These are phyloP conservation scores for Thermomyces lanuginosus DNA, from an alignment of 2,329 filamentous ascomycete species.

Conservation along the genomic window DNA sequence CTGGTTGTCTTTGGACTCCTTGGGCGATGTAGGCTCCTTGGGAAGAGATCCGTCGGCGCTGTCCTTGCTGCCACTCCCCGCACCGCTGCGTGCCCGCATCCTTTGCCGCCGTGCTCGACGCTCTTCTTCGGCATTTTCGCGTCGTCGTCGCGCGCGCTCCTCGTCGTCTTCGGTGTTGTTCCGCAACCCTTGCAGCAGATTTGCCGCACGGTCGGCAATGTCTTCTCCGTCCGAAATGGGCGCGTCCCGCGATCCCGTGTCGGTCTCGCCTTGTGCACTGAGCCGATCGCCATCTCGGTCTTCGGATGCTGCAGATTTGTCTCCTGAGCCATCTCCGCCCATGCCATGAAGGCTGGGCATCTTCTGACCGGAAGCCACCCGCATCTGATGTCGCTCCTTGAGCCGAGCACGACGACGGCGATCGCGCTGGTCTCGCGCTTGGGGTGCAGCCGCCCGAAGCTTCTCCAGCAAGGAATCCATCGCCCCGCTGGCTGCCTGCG, in stretches of 20 bases:
- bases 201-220: slow-evolving; percentile 69
- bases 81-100: slow-evolving; percentile 46
- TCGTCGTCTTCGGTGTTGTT: slow-evolving; percentile 42
- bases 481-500: slow-evolving; percentile 63
- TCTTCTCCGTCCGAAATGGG: slow-evolving; percentile 47
- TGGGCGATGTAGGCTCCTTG: slow-evolving; percentile 15
- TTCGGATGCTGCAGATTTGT: slow-evolving; percentile 43
- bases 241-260: slow-evolving; percentile 32
- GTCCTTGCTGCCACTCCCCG: slow-evolving; percentile 21
- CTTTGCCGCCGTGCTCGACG: slow-evolving; percentile 43
- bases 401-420: slow-evolving; percentile 70
- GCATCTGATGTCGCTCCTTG: slow-evolving; percentile 79
- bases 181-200: slow-evolving; percentile 68
- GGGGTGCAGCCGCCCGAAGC: slow-evolving; percentile 77
- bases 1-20: slow-evolving; percentile 10
- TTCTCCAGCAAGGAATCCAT: slow-evolving; percentile 97
- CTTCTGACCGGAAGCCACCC: slow-evolving; percentile 74
- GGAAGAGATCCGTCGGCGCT: slow-evolving; percentile 19
- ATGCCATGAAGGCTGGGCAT: slow-evolving; percentile 50
- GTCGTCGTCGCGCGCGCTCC: slow-evolving; percentile 42
- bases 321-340: too few relatives aligned
- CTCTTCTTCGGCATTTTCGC: slow-evolving; percentile 68
- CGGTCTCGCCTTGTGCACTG: slow-evolving; percentile 12
- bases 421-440: slow-evolving; percentile 77
- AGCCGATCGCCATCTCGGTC: slow-evolving; percentile 27